Evolutionary conservation across 2,329 filamentous ascomycete genomes (phyloP).

Genomic region (Scytalidium sp.): DNA sequence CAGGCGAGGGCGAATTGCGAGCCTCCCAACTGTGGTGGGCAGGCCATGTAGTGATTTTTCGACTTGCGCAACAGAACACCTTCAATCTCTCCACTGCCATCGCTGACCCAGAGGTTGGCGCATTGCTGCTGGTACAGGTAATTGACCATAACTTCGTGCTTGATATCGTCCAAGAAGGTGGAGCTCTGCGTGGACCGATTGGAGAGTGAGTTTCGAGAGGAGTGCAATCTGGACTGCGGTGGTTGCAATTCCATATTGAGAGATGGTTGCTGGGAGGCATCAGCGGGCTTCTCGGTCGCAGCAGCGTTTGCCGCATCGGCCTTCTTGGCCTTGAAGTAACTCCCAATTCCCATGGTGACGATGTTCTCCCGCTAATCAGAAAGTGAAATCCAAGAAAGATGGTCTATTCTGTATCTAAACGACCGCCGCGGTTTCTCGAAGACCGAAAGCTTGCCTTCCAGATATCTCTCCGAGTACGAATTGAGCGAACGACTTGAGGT

Average conservation of each 20-base stretch:
- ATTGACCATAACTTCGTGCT: conserved; percentile 81
- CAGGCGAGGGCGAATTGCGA: conserved; percentile 65
- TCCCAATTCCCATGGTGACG: conserved; percentile 55
- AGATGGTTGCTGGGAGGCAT: conserved; percentile 20
- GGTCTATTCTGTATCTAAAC: too few relatives aligned
- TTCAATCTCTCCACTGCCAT: conserved; percentile 65
- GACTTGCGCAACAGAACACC: conserved; percentile 70
- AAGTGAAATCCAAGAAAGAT: too few relatives aligned
- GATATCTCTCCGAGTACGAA: conserved; percentile 1
- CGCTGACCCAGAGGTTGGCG: conserved; percentile 69
- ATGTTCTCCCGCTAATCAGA: conserved; percentile 13
- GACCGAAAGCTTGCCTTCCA: background rate
- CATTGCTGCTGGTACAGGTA: conserved; percentile 81
- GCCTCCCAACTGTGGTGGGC: conserved; percentile 60
- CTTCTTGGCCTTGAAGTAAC: conserved; percentile 59
- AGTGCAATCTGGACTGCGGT: conserved; percentile 45
- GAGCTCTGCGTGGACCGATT: conserved; percentile 45
- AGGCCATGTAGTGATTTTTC: conserved; percentile 69
- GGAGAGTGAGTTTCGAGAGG: conserved; percentile 51
- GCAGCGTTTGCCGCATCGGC: conserved; percentile 22
- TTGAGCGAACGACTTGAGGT: conserved; percentile 24
- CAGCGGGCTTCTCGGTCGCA: conserved; percentile 16
- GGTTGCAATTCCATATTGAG: conserved; percentile 48
- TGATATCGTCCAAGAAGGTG: conserved; percentile 66
- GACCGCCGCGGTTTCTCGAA: background rate